Conservation (phyloP, 2,329 filamentous ascomycete species). For the Aspergillus niger region DNA sequence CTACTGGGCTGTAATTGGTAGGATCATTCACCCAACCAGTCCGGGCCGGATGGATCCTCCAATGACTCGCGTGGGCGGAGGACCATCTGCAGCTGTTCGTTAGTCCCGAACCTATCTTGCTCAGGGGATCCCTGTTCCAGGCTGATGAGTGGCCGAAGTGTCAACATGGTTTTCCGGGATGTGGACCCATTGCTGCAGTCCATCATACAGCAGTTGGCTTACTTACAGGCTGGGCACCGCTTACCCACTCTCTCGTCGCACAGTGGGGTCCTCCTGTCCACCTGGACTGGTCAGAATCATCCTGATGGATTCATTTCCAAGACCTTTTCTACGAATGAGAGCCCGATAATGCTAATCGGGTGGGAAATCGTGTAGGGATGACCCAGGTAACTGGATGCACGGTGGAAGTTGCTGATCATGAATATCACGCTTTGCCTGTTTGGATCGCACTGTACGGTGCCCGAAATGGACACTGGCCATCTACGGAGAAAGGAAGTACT, state of each 20-base stretch:
- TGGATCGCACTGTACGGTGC: not conserved
- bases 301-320: not conserved
- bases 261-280: not conserved
- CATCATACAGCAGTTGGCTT: slow-evolving; percentile 4
- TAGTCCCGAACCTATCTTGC: slow-evolving; percentile 13
- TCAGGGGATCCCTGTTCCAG: slow-evolving; percentile 12
- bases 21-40: not conserved
- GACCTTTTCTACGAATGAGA: not conserved
- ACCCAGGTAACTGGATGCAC: slow-evolving; percentile 17
- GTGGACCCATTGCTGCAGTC: slow-evolving; percentile 11
- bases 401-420: slow-evolving; percentile 16
- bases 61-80: slow-evolving; percentile 8
- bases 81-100: slow-evolving; percentile 14
- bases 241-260: not conserved
- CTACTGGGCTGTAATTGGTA: not conserved
- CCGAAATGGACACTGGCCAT: not conserved
- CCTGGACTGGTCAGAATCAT: not conserved
- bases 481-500: not conserved
- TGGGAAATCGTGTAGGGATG: slow-evolving; percentile 16
- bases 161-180: slow-evolving; percentile 10
- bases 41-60: not conserved
- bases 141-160: slow-evolving; percentile 8
- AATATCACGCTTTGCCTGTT: slow-evolving; percentile 15
- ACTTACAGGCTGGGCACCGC: not conserved
- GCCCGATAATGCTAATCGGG: not conserved